Conservation (phyloP, 2,329 filamentous ascomycete species). For the Colletotrichum eremochloae region DNA sequence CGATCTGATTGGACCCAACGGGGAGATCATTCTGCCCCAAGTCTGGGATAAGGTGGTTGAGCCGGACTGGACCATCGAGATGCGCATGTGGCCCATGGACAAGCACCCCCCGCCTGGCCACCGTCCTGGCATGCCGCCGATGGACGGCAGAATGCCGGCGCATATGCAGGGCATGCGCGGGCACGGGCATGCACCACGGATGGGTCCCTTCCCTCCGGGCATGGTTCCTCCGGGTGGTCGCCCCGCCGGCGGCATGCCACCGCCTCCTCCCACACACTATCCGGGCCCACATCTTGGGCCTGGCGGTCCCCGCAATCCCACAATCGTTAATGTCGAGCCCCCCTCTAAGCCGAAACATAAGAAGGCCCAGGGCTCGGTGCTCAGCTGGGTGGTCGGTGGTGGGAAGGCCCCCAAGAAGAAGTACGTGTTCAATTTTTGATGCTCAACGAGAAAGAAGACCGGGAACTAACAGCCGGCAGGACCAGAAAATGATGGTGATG, state of each 20-base stretch:
- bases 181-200: slow-evolving; percentile 4
- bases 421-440: slow-evolving; percentile 44
- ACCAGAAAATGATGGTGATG: slow-evolving; percentile 49
- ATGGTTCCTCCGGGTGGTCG: slow-evolving; percentile 28
- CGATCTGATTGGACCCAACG: slow-evolving; percentile 82
- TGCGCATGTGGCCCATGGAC: slow-evolving; percentile 74
- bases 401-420: slow-evolving; percentile 51
- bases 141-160: slow-evolving; percentile 11
- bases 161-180: slow-evolving; percentile 8
- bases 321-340: slow-evolving; percentile 47
- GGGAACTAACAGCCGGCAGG: slow-evolving; percentile 15
- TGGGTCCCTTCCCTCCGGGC: slow-evolving; percentile 9
- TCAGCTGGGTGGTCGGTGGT: slow-evolving; percentile 51
- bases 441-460: too few species aligned
- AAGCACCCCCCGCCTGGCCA: slow-evolving; percentile 26
- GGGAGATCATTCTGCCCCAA: slow-evolving; percentile 84
- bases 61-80: slow-evolving; percentile 79
- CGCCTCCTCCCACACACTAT: slow-evolving; percentile 25
- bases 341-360: slow-evolving; percentile 46
- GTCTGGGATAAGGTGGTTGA: slow-evolving; percentile 87
- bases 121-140: slow-evolving; percentile 11
- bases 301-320: neutral
- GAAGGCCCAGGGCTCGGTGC: slow-evolving; percentile 47
- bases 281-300: neutral
- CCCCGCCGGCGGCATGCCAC: slow-evolving; percentile 24